Base-by-base conservation (phyloP, 2,329 filamentous ascomycete species). In the Neopestalotiopsis sp. region DNA sequence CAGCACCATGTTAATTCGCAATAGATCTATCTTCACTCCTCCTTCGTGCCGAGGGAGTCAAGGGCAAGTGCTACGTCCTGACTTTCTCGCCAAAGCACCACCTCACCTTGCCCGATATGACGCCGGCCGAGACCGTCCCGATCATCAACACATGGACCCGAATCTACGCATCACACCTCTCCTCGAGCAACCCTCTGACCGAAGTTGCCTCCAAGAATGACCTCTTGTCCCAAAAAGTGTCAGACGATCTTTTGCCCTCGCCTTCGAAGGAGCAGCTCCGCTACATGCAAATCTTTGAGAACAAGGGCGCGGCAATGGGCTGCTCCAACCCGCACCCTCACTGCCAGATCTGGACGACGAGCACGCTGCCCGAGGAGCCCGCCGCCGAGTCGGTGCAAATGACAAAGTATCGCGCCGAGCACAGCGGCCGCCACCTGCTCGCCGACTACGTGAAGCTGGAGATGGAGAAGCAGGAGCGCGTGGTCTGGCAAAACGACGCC, bases 271-370 rank as follows among this genome's bases (percentile, higher is more conserved):
- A 92, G 66, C 94, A 97, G 81, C 94, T 97, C 76, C 90, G 92
- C 67, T 98, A 97, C 83, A 98, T 99, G 95, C 96, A 99, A 79
- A 98, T 99, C 72, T 99, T 99, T 72, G 96, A 99, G 83, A 99
- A 99, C 85, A 99, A 99, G 83, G 96, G 96, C 65, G 90, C 93
- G 1, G 94, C 95, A 12, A 99, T 99, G 96, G 96, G 96, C 65
- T 99, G 96, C 85, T 98, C 95, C 1, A 99, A 99, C 80, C 96
- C 96, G 0, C 96, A 99, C 80, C 96, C 96, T 0, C 96, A 99
- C 82, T 95, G 96, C 69, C 96, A 99, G 80, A 87, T 98, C 71
- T 99, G 96, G 96, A 96, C 94, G 2, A 97, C 95, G 0, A 97
- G 94, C 28, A 92, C 91, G 6, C 84, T 98, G 73, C 96, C 96